These are phyloP conservation scores for Ceratocystis eucalypticola DNA, from an alignment of 2,329 filamentous ascomycete genomes.

Conservation along the genomic window DNA sequence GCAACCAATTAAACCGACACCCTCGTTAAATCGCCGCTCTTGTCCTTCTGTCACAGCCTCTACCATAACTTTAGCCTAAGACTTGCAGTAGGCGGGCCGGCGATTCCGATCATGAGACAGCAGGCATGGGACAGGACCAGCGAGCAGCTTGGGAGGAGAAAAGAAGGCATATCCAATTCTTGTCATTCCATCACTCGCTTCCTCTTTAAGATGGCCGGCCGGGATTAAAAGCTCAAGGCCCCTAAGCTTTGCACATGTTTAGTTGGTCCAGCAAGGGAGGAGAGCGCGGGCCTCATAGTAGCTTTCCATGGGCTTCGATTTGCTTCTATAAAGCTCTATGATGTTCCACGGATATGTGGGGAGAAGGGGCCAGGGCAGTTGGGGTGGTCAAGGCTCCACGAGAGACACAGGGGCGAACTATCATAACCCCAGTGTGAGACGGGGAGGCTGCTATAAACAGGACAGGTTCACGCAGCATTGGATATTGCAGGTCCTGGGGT, in stretches of 20 bases:
- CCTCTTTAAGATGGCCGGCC: not conserved
- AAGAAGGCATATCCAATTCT: not conserved
- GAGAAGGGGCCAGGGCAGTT: not conserved
- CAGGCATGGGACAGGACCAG: not conserved
- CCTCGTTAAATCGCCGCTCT: not conserved
- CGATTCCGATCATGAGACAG: not conserved
- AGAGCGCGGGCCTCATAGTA: not conserved
- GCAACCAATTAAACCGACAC: not conserved
- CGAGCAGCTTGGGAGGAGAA: not conserved
- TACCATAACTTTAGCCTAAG: not conserved
- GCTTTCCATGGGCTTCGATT: not conserved
- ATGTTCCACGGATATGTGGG: not conserved
- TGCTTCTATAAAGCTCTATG: conserved; percentile 6
- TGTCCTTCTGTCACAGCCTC: not conserved
- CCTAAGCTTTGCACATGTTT: too few relatives aligned
- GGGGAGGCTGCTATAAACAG: too few relatives aligned
- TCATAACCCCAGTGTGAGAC: too few relatives aligned
- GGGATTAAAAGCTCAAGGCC: not conserved
- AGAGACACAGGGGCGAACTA: not conserved
- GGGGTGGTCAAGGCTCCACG: not conserved
- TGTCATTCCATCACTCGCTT: not conserved
- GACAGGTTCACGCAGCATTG: not conserved
- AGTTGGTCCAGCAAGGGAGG: not conserved
- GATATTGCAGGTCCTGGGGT: not conserved
- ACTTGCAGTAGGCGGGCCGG: not conserved